Percentiles rank a stretch among this genome's conserved stretches.
These are phyloP conservation scores for Fomitopsis palustris DNA, from an alignment of 1,284 basidiomycete genomes.

Conservation along the genomic window DNA sequence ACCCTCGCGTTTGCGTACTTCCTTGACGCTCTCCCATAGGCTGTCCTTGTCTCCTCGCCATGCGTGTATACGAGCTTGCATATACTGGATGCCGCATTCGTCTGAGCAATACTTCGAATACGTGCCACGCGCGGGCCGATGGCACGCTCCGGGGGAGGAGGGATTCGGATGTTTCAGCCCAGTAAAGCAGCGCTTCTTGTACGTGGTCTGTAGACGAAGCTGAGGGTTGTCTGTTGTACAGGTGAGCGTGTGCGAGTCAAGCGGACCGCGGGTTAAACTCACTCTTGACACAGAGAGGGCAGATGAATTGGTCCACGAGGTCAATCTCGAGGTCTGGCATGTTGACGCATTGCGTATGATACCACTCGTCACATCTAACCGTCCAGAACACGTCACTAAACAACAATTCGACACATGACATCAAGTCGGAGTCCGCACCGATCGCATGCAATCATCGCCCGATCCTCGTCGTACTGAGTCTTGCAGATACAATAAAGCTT, in stretches of 20 bases:
- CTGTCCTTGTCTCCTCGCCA: slow-evolving; percentile 62
- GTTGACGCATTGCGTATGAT: slow-evolving; percentile 76
- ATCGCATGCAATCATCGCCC: slow-evolving; percentile 89
- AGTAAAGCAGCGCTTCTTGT: slow-evolving; percentile 70
- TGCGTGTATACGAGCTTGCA: slow-evolving; percentile 56
- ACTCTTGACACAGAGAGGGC: slow-evolving; percentile 74
- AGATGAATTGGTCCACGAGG: slow-evolving; percentile 84
- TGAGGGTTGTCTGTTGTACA: slow-evolving; percentile 52
- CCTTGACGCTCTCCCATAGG: slow-evolving; percentile 70
- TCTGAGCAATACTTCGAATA: slow-evolving; percentile 86
- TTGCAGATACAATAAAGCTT: slow-evolving; percentile 83
- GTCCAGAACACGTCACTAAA: slow-evolving; percentile 4
- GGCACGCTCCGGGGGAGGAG: slow-evolving; percentile 61
- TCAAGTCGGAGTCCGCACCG: slow-evolving; percentile 41
- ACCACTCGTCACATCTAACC: slow-evolving; percentile 84
- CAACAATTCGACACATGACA: not conserved
- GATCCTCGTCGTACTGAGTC: slow-evolving; percentile 77
- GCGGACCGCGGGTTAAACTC: slow-evolving; percentile 28
- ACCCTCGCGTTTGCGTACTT: slow-evolving; percentile 64
- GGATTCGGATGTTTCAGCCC: slow-evolving; percentile 61
- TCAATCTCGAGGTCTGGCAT: slow-evolving; percentile 77
- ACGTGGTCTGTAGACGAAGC: slow-evolving; percentile 65
- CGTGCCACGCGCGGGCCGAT: slow-evolving; percentile 70
- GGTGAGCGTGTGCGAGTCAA: not conserved
- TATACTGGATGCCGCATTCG: slow-evolving; percentile 69